Conservation (phyloP, 148 eudicot genomes). For the Fagopyrum esculentum region DNA sequence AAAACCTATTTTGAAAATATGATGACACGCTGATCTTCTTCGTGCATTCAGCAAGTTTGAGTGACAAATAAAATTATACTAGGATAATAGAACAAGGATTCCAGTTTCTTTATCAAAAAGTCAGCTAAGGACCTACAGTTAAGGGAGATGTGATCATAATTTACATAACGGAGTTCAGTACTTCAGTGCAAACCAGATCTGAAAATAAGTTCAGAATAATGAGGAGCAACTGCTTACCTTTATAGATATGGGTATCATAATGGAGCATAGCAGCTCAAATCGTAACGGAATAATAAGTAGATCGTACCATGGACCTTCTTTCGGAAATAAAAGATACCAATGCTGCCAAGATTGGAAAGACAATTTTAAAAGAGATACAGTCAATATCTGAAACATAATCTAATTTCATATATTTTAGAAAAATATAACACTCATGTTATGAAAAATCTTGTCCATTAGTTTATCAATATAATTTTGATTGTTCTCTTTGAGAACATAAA, state of each 20-base stretch:
- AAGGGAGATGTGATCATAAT: neutral
- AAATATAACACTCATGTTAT: too few relatives aligned
- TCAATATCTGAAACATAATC: neutral
- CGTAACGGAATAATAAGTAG: conserved; percentile 80
- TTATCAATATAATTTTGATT: too few relatives aligned
- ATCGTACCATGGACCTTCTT: conserved; percentile 90
- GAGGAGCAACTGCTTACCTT: conserved; percentile 41
- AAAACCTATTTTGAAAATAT: neutral
- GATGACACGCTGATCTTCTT: neutral
- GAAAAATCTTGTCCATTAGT: too few relatives aligned
- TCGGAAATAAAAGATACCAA: conserved; percentile 87
- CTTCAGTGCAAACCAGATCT: neutral
- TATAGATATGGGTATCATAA: conserved; percentile 97
- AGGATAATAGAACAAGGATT: neutral
- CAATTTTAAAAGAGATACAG: conserved; percentile 4
- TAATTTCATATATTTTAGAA: too few relatives aligned
- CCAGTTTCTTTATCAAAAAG: neutral
- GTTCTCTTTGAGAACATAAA: too few relatives aligned
- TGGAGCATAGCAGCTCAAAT: conserved; percentile 96
- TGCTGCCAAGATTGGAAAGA: conserved; percentile 43
- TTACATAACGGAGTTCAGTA: neutral
- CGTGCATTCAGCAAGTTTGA: too few relatives aligned
- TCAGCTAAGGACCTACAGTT: neutral
- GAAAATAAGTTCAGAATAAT: neutral
- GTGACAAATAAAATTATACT: too few relatives aligned